Conservation (phyloP, 148 eudicot genomes). For the Rhododendron molle region DNA sequence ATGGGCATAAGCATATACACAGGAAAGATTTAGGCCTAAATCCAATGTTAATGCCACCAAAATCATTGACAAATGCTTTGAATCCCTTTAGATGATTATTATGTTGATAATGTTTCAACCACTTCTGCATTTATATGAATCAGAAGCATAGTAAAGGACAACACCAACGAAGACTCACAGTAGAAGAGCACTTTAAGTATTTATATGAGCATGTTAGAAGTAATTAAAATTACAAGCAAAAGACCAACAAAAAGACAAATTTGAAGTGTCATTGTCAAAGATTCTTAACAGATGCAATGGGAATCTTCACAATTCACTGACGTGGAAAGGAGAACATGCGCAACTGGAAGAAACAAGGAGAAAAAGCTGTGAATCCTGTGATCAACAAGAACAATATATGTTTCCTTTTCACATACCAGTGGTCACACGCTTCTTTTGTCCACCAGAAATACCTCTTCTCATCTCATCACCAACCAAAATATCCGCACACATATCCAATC, state of each 20-base stretch:
- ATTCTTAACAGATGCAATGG: background rate
- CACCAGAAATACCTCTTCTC: slow-evolving; percentile 49
- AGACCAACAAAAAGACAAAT: background rate
- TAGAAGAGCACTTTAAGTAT: background rate
- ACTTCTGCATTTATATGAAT: background rate
- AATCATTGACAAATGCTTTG: background rate
- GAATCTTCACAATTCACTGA: background rate
- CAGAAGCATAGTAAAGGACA: background rate
- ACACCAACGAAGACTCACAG: background rate
- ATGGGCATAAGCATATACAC: background rate
- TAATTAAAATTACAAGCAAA: background rate
- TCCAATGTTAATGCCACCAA: background rate
- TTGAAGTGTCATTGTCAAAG: background rate
- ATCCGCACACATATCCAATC: slow-evolving; percentile 38
- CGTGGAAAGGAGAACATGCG: background rate
- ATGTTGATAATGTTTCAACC: background rate
- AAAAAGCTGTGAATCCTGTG: background rate
- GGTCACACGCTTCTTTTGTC: slow-evolving; percentile 45
- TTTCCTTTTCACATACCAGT: slow-evolving; percentile 19
- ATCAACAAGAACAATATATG: background rate
- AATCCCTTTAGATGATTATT: background rate
- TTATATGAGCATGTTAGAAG: background rate
- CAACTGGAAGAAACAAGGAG: background rate
- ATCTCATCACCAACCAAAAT: slow-evolving; percentile 42
- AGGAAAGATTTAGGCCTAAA: background rate